Evolutionary conservation across 176 grass and related monocot species (phyloP).

Genomic region (Tillandsia fasciculata): DNA sequence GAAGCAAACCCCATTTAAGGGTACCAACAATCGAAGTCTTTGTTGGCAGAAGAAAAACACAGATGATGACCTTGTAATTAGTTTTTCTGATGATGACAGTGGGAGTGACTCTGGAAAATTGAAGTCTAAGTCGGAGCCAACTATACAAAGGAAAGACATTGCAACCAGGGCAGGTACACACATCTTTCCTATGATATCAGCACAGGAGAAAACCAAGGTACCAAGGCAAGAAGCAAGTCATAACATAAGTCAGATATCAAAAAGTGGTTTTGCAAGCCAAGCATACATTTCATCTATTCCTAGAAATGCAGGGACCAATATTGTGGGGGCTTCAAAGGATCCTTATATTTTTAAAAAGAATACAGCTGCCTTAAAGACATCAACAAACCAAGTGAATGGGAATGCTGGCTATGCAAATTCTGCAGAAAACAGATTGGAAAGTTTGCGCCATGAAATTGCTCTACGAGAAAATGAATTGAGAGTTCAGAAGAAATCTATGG

Average conservation of each 20-base stretch:
- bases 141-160: slow-evolving; percentile 22
- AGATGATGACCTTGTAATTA: slow-evolving; percentile 77
- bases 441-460: slow-evolving; percentile 80
- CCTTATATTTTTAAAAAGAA: slow-evolving; percentile 27
- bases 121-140: slow-evolving; percentile 22
- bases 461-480: slow-evolving; percentile 72
- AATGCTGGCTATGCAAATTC: slow-evolving; percentile 28
- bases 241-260: slow-evolving; percentile 25
- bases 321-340: slow-evolving; percentile 34
- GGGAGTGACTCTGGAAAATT: slow-evolving; percentile 43
- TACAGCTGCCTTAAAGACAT: slow-evolving; percentile 31
- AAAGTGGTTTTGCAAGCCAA: slow-evolving; percentile 27
- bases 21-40: slow-evolving; percentile 53
- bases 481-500: slow-evolving; percentile 47
- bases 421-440: slow-evolving; percentile 51
- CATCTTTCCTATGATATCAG: slow-evolving; percentile 22
- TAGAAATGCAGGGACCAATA: slow-evolving; percentile 28
- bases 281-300: slow-evolving; percentile 17
- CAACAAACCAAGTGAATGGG: slow-evolving; percentile 26
- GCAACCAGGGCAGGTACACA: slow-evolving; percentile 20
- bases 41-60: slow-evolving; percentile 64
- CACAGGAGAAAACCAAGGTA: slow-evolving; percentile 23
- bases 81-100: slow-evolving; percentile 90
- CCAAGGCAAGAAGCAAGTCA: slow-evolving; percentile 18
- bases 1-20: slow-evolving; percentile 54